Conservation (phyloP, 1,284 basidiomycete genomes). For the Moesziomyces antarcticus region DNA sequence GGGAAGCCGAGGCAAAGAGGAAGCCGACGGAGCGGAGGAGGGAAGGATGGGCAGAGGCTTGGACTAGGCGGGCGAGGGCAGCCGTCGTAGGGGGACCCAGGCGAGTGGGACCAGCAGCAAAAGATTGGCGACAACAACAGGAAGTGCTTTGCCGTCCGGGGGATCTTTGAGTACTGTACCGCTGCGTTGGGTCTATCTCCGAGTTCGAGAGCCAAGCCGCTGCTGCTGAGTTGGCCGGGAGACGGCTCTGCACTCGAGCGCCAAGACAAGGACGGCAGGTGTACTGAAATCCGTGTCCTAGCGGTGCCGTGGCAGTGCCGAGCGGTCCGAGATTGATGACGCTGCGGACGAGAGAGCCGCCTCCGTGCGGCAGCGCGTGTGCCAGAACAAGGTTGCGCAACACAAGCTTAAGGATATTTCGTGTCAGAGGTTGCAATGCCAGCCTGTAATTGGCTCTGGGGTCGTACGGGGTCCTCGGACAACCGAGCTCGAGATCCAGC, state of each 20-base stretch:
- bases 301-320: neutral
- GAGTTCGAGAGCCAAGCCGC: constrained; percentile 3
- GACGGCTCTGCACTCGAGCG: constrained; percentile 6
- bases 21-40: constrained; percentile 24
- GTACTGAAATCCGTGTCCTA: neutral
- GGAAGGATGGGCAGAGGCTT: constrained; percentile 4
- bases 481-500: constrained; percentile 18
- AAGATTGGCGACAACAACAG: constrained; percentile 19
- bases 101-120: constrained; percentile 17
- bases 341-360: neutral
- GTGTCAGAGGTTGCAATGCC: constrained; percentile 7
- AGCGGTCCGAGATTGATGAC: constrained; percentile 6
- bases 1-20: constrained; percentile 12
- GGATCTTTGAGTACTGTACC: constrained; percentile 21
- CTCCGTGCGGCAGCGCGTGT: constrained; percentile 11
- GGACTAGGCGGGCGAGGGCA: neutral
- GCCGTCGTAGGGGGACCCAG: constrained; percentile 4
- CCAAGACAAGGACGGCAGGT: neutral
- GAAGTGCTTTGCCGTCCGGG: constrained; percentile 8
- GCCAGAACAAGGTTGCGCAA: constrained; percentile 10
- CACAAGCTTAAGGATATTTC: constrained; percentile 18
- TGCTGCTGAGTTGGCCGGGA: constrained; percentile 7
- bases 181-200: constrained; percentile 36
- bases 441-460: constrained; percentile 1
- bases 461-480: constrained; percentile 12